A percentile compares a stretch with the other conserved stretches of the same genome.
Evolutionary conservation across 1,139 yeast genomes (phyloP).

Genomic region (Debaryomyces coudertii): DNA sequence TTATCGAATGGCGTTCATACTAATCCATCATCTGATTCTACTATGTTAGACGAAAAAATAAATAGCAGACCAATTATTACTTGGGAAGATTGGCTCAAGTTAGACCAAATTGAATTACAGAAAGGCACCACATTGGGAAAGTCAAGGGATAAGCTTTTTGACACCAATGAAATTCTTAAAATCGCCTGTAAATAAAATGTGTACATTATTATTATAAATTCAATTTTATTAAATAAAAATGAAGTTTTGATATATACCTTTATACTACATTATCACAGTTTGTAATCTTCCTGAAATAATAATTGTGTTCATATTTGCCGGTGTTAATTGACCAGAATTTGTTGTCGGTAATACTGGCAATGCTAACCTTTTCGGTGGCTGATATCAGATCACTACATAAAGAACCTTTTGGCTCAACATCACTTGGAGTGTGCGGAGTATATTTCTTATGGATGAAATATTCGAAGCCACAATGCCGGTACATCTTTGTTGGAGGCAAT

Average conservation of each 20-base stretch:
- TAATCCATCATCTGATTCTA: constrained; percentile 22
- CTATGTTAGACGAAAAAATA: constrained; percentile 17
- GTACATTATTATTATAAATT: too few relatives aligned
- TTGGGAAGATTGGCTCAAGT: constrained; percentile 76
- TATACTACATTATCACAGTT: constrained; percentile 28
- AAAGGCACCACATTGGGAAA: constrained; percentile 54
- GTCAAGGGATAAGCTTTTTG: constrained; percentile 59
- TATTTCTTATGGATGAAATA: constrained; percentile 46
- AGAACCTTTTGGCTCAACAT: constrained; percentile 31
- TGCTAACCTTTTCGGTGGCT: constrained; percentile 6
- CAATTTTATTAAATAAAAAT: neutral
- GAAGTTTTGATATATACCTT: neutral
- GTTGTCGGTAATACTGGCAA: constrained; percentile 4
- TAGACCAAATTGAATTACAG: constrained; percentile 56
- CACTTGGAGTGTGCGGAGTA: constrained; percentile 48
- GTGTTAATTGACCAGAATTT: constrained; percentile 29
- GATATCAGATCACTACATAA: neutral
- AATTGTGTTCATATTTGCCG: constrained; percentile 37
- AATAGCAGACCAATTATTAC: constrained; percentile 35
- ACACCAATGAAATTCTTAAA: constrained; percentile 53
- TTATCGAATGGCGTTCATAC: constrained; percentile 39
- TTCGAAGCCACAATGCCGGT: constrained; percentile 53
- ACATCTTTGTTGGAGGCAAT: constrained; percentile 55
- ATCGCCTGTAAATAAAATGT: constrained; percentile 21
- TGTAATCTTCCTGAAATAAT: constrained; percentile 37